A percentile compares a stretch with the other conserved stretches of the same genome.
phyloP scores from a whole-genome alignment of 1,284 basidiomycete genomes.

The Leccinum angustisporum region DNA sequence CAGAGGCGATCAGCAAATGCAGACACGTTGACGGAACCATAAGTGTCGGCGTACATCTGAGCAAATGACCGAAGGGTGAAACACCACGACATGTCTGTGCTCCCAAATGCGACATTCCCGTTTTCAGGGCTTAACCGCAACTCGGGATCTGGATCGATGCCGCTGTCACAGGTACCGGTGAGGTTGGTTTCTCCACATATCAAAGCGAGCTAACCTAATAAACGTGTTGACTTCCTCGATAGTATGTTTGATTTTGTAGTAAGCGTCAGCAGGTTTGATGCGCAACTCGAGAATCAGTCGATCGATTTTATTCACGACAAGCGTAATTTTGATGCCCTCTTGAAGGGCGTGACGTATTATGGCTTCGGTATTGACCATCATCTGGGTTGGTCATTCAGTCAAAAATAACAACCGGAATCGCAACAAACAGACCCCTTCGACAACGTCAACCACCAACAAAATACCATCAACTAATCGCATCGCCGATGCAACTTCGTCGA shows the following conservation, averaged over 20 bases:
- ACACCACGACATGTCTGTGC: constrained; percentile 96
- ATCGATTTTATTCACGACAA: constrained; percentile 98
- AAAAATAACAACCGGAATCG: constrained; percentile 1
- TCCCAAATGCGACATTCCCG: constrained; percentile 97
- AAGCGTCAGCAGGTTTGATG: constrained; percentile 94
- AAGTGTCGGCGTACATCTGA: constrained; percentile 94
- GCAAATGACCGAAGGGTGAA: constrained; percentile 96
- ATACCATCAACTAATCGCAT: constrained; percentile 93
- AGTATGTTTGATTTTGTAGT: constrained; percentile 98
- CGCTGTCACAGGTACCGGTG: constrained; percentile 44
- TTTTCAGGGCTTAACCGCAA: constrained; percentile 89
- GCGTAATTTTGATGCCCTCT: constrained; percentile 87
- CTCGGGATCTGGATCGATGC: constrained; percentile 86
- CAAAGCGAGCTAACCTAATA: constrained; percentile 64
- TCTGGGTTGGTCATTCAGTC: constrained; percentile 42
- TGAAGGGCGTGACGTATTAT: constrained; percentile 86
- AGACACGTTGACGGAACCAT: constrained; percentile 69
- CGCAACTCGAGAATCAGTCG: constrained; percentile 95
- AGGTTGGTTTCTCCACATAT: constrained; percentile 5
- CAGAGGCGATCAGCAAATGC: constrained; percentile 87
- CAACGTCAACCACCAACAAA: constrained; percentile 91
- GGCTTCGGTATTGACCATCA: constrained; percentile 88
- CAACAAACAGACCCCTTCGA: constrained; percentile 76
- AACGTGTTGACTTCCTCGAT: constrained; percentile 98
- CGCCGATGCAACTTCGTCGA: constrained; percentile 91